phyloP scores from a whole-genome alignment of 768 basidiomycete genomes.

The Cystobasidium onofrii region DNA sequence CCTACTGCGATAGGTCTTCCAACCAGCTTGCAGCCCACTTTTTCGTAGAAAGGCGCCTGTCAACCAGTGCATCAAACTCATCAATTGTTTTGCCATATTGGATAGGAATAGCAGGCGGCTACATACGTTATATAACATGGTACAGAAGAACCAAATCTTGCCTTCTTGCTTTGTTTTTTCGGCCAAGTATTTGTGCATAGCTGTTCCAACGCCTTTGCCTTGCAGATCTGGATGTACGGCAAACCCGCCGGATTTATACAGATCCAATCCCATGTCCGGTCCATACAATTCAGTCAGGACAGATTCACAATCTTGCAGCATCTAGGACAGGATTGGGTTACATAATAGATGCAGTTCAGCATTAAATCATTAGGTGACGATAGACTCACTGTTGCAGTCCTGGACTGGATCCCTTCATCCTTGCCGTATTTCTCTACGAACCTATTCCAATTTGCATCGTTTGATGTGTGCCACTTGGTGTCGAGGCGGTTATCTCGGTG shows the following conservation, averaged over 20 bases:
- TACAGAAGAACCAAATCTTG: background rate
- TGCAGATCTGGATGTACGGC: background rate
- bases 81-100: too few species aligned
- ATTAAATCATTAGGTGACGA: too few species aligned
- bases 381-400: too few species aligned
- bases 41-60: conserved; percentile 21
- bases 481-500: background rate
- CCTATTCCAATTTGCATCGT: background rate
- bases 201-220: conserved; percentile 4
- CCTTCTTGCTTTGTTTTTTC: background rate
- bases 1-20: background rate
- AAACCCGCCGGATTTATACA: background rate
- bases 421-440: background rate
- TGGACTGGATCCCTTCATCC: too few species aligned
- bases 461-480: background rate
- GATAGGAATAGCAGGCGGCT: background rate
- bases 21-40: conserved; percentile 12
- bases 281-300: too few species aligned
- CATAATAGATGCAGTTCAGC: too few species aligned
- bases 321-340: background rate
- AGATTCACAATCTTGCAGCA: background rate
- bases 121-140: background rate
- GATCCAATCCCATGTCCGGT: background rate
- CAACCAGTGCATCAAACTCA: too few species aligned
- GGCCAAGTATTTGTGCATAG: background rate